Conservation (phyloP, 805 yeast species). For the Yamadazyma insecticola region DNA sequence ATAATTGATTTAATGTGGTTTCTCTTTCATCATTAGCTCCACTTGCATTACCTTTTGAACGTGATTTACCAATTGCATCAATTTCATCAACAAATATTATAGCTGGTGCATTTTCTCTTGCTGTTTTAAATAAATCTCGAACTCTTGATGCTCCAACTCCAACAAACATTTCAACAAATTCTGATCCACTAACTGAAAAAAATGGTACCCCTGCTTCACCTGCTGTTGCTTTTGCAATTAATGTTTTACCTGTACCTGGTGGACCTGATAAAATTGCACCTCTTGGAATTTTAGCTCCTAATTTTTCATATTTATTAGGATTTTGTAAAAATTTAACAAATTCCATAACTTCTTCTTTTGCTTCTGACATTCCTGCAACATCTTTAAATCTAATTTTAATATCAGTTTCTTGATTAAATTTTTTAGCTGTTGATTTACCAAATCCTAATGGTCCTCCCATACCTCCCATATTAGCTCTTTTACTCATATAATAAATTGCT, state of each 20-base stretch:
- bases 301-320: slow-evolving; percentile 82
- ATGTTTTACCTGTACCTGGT: slow-evolving; percentile 99
- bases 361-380: slow-evolving; percentile 97
- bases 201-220: slow-evolving; percentile 99
- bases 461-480: slow-evolving; percentile 49
- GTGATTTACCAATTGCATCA: slow-evolving; percentile 97
- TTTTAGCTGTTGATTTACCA: slow-evolving; percentile 87
- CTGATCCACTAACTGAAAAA: slow-evolving; percentile 93
- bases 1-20: slow-evolving; percentile 88
- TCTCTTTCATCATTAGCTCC: slow-evolving; percentile 97
- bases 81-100: slow-evolving; percentile 98
- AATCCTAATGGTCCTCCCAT: slow-evolving; percentile 72
- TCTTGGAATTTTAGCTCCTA: slow-evolving; percentile 97
- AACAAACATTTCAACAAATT: slow-evolving; percentile 97
- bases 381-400: slow-evolving; percentile 86
- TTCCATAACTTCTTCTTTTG: slow-evolving; percentile 96
- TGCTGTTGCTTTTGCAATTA: slow-evolving; percentile 96
- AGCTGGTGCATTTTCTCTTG: slow-evolving; percentile 91
- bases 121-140: slow-evolving; percentile 88
- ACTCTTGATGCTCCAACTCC: slow-evolving; percentile 99
- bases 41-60: slow-evolving; percentile 65
- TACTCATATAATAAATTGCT: slow-evolving; percentile 80
- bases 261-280: slow-evolving; percentile 98
- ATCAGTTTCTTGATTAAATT: slow-evolving; percentile 87
- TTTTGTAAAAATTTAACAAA: slow-evolving; percentile 90